These are phyloP conservation scores for Skeletonema potamos DNA, from an alignment of 108 stramenopile genomes.

Conservation along the genomic window DNA sequence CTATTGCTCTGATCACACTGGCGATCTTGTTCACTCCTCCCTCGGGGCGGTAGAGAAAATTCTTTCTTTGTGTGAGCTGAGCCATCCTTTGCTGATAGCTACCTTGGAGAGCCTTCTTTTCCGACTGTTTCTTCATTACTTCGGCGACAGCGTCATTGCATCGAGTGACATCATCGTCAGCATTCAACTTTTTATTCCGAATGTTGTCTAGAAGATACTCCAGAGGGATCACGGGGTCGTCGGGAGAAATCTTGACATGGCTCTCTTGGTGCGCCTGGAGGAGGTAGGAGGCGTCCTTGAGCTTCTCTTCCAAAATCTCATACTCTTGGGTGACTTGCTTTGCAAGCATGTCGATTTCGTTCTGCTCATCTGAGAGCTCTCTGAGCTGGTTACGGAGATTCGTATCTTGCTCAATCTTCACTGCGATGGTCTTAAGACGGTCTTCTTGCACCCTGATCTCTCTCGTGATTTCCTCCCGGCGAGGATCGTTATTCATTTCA, in stretches of 20 bases:
- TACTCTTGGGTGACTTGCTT: conserved; percentile 52
- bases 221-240: conserved; percentile 20
- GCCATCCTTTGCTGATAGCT: conserved; percentile 29
- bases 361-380: conserved; percentile 56
- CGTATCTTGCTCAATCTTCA: conserved; percentile 58
- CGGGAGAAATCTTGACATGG: conserved; percentile 13
- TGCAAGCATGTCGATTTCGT: conserved; percentile 66
- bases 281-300: conserved; percentile 19
- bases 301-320: conserved; percentile 31
- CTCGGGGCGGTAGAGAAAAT: conserved; percentile 39
- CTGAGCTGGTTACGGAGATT: conserved; percentile 63
- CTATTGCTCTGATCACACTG: conserved; percentile 35
- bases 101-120: conserved; percentile 38
- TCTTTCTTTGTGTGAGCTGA: conserved; percentile 25
- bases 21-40: conserved; percentile 55
- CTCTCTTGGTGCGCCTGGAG: conserved; percentile 14
- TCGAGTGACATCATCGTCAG: conserved; percentile 25
- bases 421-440: conserved; percentile 59
- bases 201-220: conserved; percentile 19
- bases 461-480: conserved; percentile 63
- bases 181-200: conserved; percentile 22
- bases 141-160: conserved; percentile 12
- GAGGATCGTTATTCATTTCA: conserved; percentile 41
- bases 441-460: conserved; percentile 75
- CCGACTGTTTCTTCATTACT: conserved; percentile 28